These are phyloP conservation scores for Neurospora terricola DNA, from an alignment of 495 filamentous ascomycete genomes.

Conservation along the genomic window DNA sequence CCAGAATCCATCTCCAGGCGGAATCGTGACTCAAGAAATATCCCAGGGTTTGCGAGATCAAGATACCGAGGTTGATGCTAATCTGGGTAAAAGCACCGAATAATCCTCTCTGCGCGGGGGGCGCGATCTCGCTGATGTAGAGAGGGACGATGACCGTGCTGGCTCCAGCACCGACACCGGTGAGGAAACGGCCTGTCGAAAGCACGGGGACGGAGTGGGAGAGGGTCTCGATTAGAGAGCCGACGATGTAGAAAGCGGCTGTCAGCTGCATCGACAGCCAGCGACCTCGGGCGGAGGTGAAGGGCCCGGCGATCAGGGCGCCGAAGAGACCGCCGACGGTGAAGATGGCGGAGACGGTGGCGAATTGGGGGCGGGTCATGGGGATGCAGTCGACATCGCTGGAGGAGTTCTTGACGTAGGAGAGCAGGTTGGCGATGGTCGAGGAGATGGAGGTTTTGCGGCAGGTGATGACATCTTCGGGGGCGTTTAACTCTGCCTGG, in stretches of 20 bases:
- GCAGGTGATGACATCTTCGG: constrained; percentile 81
- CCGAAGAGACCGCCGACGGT: constrained; percentile 83
- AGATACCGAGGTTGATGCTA: constrained; percentile 88
- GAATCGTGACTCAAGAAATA: constrained; percentile 72
- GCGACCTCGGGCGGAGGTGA: constrained; percentile 64
- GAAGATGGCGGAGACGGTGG: constrained; percentile 78
- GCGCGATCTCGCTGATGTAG: constrained; percentile 85
- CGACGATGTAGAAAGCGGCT: constrained; percentile 64
- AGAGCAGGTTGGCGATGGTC: constrained; percentile 18
- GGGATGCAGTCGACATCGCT: constrained; percentile 67
- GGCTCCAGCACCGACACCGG: constrained; percentile 76
- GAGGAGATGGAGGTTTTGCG: constrained; percentile 49
- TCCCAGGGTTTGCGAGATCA: constrained; percentile 72
- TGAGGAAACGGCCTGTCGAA: constrained; percentile 62
- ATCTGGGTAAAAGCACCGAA: constrained; percentile 91
- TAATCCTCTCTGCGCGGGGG: constrained; percentile 65
- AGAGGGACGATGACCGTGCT: constrained; percentile 91
- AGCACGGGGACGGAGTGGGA: constrained; percentile 58
- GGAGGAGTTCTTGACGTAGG: constrained; percentile 17
- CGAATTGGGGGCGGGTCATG: constrained; percentile 69
- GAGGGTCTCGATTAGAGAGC: constrained; percentile 63
- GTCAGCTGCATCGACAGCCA: constrained; percentile 60
- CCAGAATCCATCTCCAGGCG: constrained; percentile 77
- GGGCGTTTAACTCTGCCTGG: constrained; percentile 90
- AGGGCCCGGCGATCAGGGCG: constrained; percentile 65